Evolutionary conservation across 169 alveolate species (phyloP).

Genomic region (Theileria luwenshuni): DNA sequence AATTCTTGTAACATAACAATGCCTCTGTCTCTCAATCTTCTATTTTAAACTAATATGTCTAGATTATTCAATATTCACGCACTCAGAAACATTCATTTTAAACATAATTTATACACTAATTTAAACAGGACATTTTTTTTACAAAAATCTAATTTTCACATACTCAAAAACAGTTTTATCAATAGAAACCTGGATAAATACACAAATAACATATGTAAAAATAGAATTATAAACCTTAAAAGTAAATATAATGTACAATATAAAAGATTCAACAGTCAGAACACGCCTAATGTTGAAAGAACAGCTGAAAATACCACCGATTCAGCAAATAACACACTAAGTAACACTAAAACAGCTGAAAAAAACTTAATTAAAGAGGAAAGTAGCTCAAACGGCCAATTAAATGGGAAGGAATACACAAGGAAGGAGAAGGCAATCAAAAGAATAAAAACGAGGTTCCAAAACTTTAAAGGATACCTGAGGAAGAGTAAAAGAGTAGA

Average conservation of each 20-base stretch:
- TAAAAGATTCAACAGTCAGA: not conserved
- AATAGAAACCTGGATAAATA: not conserved
- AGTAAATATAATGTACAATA: not conserved
- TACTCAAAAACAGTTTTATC: too few relatives aligned
- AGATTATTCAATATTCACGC: too few relatives aligned
- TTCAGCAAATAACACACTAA: not conserved
- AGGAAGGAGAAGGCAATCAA: not conserved
- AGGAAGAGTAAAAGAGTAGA: constrained; percentile 4
- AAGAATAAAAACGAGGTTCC: constrained; percentile 10
- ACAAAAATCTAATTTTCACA: too few relatives aligned
- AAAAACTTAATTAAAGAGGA: not conserved
- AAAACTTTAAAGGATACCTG: constrained; percentile 4
- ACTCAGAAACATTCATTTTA: too few relatives aligned
- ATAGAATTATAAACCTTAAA: not conserved
- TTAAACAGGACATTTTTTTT: too few relatives aligned
- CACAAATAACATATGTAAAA: not conserved
- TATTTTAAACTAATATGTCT: too few relatives aligned
- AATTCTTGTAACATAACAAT: too few relatives aligned
- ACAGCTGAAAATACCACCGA: not conserved
- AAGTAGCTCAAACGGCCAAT: not conserved
- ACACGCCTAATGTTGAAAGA: not conserved
- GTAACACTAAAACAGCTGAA: not conserved
- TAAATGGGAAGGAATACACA: not conserved
- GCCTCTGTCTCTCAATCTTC: too few relatives aligned
- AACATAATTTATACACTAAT: too few relatives aligned